Conservation (phyloP, 257 asterid species). For the Ballota nigra region DNA sequence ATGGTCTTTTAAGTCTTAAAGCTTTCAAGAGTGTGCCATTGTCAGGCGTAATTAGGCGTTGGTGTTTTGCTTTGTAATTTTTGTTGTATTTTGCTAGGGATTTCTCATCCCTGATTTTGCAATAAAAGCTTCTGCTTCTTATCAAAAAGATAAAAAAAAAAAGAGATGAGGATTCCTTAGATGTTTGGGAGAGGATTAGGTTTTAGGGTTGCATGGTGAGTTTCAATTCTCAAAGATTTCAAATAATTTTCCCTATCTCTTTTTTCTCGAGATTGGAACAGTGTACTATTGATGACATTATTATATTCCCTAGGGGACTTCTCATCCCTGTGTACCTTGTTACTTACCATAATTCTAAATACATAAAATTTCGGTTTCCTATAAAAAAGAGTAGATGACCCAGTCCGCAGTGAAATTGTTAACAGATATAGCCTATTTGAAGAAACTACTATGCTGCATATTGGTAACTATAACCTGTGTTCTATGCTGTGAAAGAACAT, state of each 20-base stretch:
- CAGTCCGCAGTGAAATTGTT: not conserved
- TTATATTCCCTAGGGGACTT: not conserved
- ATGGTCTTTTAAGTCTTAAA: not conserved
- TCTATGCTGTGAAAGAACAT: not conserved
- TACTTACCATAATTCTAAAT: not conserved
- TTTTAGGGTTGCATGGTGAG: not conserved
- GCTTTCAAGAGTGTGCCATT: no score
- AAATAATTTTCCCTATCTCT: not conserved
- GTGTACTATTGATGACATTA: not conserved
- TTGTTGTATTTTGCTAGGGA: no score
- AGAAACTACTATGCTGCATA: constrained; percentile 1
- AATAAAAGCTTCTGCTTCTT: no score
- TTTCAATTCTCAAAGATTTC: not conserved
- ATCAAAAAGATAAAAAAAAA: no score
- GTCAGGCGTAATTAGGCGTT: no score
- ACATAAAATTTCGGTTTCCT: not conserved
- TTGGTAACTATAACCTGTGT: not conserved
- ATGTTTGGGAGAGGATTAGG: not conserved
- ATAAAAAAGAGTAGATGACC: not conserved
- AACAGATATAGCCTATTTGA: constrained; percentile 1
- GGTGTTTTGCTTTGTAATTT: no score
- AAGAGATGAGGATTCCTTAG: not conserved
- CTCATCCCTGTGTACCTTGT: not conserved
- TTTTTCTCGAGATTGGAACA: not conserved
- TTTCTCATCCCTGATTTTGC: no score